Base-by-base conservation (phyloP, 2,329 filamentous ascomycete species). In the Sarocladium oryzae region DNA sequence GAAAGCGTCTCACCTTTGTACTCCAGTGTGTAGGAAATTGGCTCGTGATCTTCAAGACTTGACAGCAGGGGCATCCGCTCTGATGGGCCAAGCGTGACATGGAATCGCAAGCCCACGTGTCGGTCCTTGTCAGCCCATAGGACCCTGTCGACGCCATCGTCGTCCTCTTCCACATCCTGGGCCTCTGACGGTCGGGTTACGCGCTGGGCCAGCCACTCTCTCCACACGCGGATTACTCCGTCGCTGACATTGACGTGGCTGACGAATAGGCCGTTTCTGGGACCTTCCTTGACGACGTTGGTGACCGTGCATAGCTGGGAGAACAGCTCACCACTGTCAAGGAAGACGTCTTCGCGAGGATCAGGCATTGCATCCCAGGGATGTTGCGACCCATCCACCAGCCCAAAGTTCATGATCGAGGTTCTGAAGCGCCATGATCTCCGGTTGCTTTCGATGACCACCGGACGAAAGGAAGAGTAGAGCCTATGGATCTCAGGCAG, bases 261-360 rank as follows among this genome's bases (percentile, higher is more conserved):
- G 50, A 80, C 69, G 56, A 89, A 84, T 1, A 87, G 63, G 3
- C 81, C 83, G 20, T 72, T 75, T 24, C 73, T 74, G 1, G 81
- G 77, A 1, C 82, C 80, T 26, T 82, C 71, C 61, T 84, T 84
- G 54, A 89, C 83, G 33, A 95, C 66, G 60, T 84, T 88, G 7
- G 79, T 79, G 21, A 81, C 73, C 4, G 81, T 78, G 61, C 85
- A 86, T 10, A 93, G 74, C 66, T 93, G 88, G 1, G 84, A 82
- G 62, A 92, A 91, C 16, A 82, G 69, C 66, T 90, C 87, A 55
- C 81, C 77, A 1, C 77, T 77, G 56, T 91, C 88, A 1, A 93
- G 70, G 41, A 74, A 72, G 37, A 92, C 63, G 8, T 77, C 78
- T 53, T 86, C 78, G 13, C 71, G 43, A 11, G 43, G 43, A 11